Evolutionary conservation across 257 asterid species (phyloP), one percentile per base, ranked within the genome.

Genomic region (Marsdenia floribunda): DNA sequence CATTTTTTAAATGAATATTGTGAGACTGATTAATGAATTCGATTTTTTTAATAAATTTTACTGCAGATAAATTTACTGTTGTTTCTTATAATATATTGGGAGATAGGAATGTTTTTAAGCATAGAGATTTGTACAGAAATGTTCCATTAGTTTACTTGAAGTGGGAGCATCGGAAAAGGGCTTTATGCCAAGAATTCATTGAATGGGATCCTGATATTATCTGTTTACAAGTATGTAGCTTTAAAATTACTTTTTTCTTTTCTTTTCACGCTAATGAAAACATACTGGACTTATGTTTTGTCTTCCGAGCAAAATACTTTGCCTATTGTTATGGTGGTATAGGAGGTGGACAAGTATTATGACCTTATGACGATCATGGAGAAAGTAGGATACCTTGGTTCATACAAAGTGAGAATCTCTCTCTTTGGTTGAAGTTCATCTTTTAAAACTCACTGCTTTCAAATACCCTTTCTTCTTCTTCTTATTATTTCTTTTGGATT

Each of bases 281-380:
- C 50, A 68, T 61, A 1, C 13, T 64, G 64, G 18, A 14, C 24
- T 33, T 38, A 61, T 66, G 15, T 8, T 19, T 13, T 14, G n/a
- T 3, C 22, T 63, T 63, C 12, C 11, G 33, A 66, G 52, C 11
- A 38, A 38, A 58, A 38, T 66, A 38, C 5, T 15, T 16, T 65
- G 33, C 59, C 24, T 6, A 13, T 57, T 50, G n/a, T 26, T 72
- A 37, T 77, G 52, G 68, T 60, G 64, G 58, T 72, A 13, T 75
- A 83, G 87, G 87, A 83, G 76, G 87, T 83, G 74, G 86, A 83
- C 68, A 83, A 75, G 65, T 83, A 83, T 72, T 11, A 58, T 80
- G 84, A 83, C 75, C 74, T 83, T 61, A 68, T 67, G 46, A 57
- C 22, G 71, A 40, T 75, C 35, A 44, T 83, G 74, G 79, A 78